Evolutionary conservation across 1,139 yeast species (phyloP).

Genomic region (Scheffersomyces cryptocercus): DNA sequence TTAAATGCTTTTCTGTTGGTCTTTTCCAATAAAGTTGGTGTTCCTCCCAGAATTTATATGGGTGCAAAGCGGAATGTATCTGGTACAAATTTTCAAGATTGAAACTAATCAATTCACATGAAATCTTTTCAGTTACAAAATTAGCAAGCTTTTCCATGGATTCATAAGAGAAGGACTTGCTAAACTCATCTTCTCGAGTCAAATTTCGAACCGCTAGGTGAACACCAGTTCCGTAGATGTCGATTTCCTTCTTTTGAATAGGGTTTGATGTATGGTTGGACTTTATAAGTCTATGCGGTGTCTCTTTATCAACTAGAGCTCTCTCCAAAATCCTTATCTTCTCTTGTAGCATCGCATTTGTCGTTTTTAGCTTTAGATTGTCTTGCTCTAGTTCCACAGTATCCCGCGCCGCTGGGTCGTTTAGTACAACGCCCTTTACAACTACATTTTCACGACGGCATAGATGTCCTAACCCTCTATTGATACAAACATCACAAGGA

Average conservation of each 20-base stretch:
- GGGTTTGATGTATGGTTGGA: too few relatives aligned
- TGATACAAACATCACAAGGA: conserved; percentile 1
- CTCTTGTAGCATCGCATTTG: too few relatives aligned
- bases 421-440: neutral
- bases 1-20: conserved; percentile 6
- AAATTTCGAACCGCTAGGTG: too few relatives aligned
- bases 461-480: neutral
- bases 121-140: conserved; percentile 6
- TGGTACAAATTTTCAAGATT: conserved; percentile 12
- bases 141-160: conserved; percentile 5
- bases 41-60: conserved; percentile 11
- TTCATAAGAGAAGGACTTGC: neutral
- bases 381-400: too few relatives aligned
- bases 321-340: too few relatives aligned
- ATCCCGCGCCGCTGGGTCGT: neutral
- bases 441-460: neutral
- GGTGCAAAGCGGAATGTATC: conserved; percentile 15
- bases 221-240: too few relatives aligned
- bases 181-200: too few relatives aligned
- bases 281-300: too few relatives aligned
- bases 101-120: conserved; percentile 8
- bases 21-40: conserved; percentile 12
- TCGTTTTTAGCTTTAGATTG: too few relatives aligned
- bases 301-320: too few relatives aligned
- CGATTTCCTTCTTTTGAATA: too few relatives aligned